phyloP scores from a whole-genome alignment of 176 grass and related monocot genomes.

The Luzula sylvatica region DNA sequence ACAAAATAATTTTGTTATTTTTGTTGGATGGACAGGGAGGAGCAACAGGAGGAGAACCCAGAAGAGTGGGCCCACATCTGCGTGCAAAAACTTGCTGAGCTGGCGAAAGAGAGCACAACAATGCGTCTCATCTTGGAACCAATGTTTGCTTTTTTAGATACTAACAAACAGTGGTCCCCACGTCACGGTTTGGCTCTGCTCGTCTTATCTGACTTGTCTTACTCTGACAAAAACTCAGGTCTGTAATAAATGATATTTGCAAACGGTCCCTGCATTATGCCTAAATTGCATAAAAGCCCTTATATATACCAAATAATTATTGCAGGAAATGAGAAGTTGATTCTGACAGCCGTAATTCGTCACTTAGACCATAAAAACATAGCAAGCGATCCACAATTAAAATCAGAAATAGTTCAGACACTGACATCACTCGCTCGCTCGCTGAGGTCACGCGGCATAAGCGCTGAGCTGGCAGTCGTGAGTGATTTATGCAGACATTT shows the following conservation, averaged over 20 bases:
- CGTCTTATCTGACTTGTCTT: slow-evolving; percentile 83
- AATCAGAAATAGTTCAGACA: slow-evolving; percentile 86
- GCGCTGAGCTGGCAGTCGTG: slow-evolving; percentile 54
- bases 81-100: slow-evolving; percentile 72
- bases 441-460: slow-evolving; percentile 51
- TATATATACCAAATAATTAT: slow-evolving; percentile 15
- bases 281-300: no score
- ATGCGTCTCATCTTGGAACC: slow-evolving; percentile 76
- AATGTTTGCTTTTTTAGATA: slow-evolving; percentile 75
- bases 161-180: slow-evolving; percentile 64
- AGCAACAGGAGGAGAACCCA: slow-evolving; percentile 60
- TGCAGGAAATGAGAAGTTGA: slow-evolving; percentile 63
- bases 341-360: slow-evolving; percentile 69
- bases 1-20: no score
- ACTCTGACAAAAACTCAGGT: slow-evolving; percentile 70
- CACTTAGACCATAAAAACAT: slow-evolving; percentile 93
- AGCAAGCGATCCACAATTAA: slow-evolving; percentile 41
- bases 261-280: no score
- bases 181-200: slow-evolving; percentile 62
- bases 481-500: slow-evolving; percentile 89
- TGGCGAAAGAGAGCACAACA: slow-evolving; percentile 88
- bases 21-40: slow-evolving; percentile 37
- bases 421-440: slow-evolving; percentile 54
- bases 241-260: no score
- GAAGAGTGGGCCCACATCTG: slow-evolving; percentile 79